A percentile compares a stretch with the other conserved stretches of the same genome.
These are phyloP conservation scores for Lyophyllum atratum DNA, from an alignment of 768 basidiomycete genomes.

Conservation along the genomic window DNA sequence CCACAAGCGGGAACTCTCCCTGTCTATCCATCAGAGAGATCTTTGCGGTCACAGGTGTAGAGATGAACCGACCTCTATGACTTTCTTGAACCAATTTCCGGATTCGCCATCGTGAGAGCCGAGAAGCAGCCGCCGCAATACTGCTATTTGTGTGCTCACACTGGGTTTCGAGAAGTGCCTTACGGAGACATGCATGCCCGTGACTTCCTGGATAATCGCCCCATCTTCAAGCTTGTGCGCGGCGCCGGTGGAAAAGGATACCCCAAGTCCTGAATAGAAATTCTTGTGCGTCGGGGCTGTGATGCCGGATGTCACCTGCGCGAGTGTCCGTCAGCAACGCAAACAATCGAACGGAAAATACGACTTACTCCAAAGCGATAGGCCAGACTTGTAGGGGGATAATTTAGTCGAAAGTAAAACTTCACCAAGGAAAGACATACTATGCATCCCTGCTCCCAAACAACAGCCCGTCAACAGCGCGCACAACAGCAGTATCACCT, in stretches of 20 bases:
- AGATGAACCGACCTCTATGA: conserved; percentile 37
- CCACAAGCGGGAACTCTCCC: conserved; percentile 75
- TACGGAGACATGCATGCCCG: conserved; percentile 69
- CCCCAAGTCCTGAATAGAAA: conserved; percentile 66
- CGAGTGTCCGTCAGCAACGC: background rate
- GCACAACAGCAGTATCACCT: conserved; percentile 52
- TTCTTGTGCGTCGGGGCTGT: conserved; percentile 56
- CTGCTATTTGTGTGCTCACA: conserved; percentile 81
- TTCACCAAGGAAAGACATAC: conserved; percentile 42
- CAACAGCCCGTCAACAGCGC: conserved; percentile 74
- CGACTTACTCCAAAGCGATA: conserved; percentile 63
- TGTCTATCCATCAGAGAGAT: conserved; percentile 24
- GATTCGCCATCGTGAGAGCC: conserved; percentile 37
- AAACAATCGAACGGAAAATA: background rate
- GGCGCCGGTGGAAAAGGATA: conserved; percentile 63
- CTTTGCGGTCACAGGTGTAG: background rate
- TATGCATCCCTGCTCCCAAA: conserved; percentile 71
- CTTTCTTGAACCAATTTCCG: conserved; percentile 48
- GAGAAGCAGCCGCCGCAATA: conserved; percentile 66
- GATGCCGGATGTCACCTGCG: conserved; percentile 58
- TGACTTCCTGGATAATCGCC: conserved; percentile 63
- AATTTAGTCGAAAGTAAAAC: background rate
- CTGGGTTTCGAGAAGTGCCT: conserved; percentile 51
- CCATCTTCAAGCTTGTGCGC: conserved; percentile 58
- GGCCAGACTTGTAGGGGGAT: conserved; percentile 48